Base-by-base conservation (phyloP, 176 grass and related monocot species). In the Phragmites australis region DNA sequence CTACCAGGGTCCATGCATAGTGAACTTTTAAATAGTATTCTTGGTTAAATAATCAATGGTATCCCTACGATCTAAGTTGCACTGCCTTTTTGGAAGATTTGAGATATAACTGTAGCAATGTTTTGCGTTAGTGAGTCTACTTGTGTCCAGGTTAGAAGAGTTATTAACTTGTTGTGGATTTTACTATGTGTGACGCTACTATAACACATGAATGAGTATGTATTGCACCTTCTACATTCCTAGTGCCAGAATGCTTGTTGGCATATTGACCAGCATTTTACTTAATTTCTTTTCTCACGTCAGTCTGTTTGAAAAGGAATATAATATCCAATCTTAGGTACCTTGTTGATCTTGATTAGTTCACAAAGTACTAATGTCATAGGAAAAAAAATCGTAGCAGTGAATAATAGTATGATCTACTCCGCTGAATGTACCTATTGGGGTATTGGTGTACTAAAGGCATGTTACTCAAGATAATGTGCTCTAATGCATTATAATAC, bases 201-300 rank as follows among this genome's bases (percentile, higher is more conserved):
- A 71, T 7, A 34, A 63, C 55, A 49, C 27, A 80, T 13, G 37
- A 87, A 82, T 69, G 26, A 61, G 52, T 54, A 53, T 70, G 44
- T 61, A 34, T 13, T 6, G 3, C 13, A 26, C 6, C 51, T 65
- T 61, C 21, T 37, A 60, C 64, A 55, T 77, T 58, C 43, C 6
- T 66, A 81, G n/a, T 68, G 22, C 43, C 31, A 19, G 22, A 76
- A 63, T 70, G 11, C 54, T 82, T 9, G 76, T 58, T 62, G 21
- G 3, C 19, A 57, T 40, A 65, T 72, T 25, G 63, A 25, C 23
- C 53, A 23, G 9, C 9, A 59, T 72, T 73, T 14, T 69, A 40
- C 26, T 47, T 37, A 43, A 9, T 81, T 72, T 9, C 19, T 47
- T 52, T 61, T 64, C 19, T 73, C 31, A 32, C 23, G 39, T 68